A percentile compares a stretch with the other conserved stretches of the same genome.
Conservation (phyloP, 2,329 filamentous ascomycete species). For the Aspergillus phoenicis region DNA sequence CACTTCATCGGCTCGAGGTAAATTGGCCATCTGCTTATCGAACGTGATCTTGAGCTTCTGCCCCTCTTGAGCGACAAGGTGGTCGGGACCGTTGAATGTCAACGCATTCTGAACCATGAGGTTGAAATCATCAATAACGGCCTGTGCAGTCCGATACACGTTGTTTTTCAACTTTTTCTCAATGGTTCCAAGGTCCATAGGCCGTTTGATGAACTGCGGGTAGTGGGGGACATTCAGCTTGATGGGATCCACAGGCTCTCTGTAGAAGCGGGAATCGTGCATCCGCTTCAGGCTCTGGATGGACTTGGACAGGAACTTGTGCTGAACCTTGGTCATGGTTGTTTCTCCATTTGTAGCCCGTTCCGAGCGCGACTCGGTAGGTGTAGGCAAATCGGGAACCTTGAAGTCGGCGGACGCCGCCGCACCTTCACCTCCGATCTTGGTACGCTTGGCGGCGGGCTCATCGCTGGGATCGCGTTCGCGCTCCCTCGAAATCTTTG, state of each 20-base stretch:
- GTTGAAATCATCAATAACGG: slow-evolving; percentile 73
- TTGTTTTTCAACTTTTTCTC: slow-evolving; percentile 75
- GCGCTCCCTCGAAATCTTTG: slow-evolving; percentile 72
- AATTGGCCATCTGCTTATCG: slow-evolving; percentile 61
- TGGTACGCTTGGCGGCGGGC: slow-evolving; percentile 78
- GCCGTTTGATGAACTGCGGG: slow-evolving; percentile 70
- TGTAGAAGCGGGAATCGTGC: slow-evolving; percentile 75
- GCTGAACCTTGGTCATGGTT: slow-evolving; percentile 45
- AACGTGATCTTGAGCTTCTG: slow-evolving; percentile 63
- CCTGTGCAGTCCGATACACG: slow-evolving; percentile 69
- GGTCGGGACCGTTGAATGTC: slow-evolving; percentile 78
- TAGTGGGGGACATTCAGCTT: slow-evolving; percentile 76
- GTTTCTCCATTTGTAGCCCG: slow-evolving; percentile 20
- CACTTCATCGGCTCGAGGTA: slow-evolving; percentile 59
- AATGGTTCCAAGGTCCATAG: slow-evolving; percentile 83
- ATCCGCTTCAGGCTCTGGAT: slow-evolving; percentile 71
- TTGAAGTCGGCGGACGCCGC: slow-evolving; percentile 51
- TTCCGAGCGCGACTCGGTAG: slow-evolving; percentile 30
- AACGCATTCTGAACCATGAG: slow-evolving; percentile 78
- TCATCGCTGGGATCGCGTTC: slow-evolving; percentile 69
- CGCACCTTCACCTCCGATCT: slow-evolving; percentile 61
- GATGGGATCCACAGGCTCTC: slow-evolving; percentile 73
- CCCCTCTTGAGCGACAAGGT: slow-evolving; percentile 71
- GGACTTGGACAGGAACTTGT: slow-evolving; percentile 45
- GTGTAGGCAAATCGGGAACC: slow-evolving; percentile 46